Evolutionary conservation across 192 early-diverging fungal genomes (phyloP).

Genomic region (Blastocladiella britannica): DNA sequence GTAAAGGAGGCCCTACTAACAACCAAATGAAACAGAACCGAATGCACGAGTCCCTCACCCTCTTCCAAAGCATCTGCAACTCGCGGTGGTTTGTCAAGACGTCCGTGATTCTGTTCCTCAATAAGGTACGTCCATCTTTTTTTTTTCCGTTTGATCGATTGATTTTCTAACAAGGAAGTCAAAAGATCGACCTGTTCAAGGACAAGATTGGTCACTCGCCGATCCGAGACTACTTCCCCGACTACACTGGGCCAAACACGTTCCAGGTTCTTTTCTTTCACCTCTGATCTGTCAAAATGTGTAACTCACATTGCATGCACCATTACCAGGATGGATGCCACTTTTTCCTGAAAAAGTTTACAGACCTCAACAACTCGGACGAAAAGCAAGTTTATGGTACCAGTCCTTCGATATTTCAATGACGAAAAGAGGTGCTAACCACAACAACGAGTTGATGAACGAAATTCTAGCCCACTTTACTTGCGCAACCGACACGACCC

Average conservation of each 20-base stretch:
- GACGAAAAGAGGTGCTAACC: too few relatives aligned
- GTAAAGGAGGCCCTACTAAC: background rate
- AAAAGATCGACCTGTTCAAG: slow-evolving; percentile 84
- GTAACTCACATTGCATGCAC: too few relatives aligned
- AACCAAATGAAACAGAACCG: slow-evolving; percentile 34
- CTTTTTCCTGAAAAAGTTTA: slow-evolving; percentile 61
- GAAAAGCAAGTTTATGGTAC: slow-evolving; percentile 40
- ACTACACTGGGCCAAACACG: slow-evolving; percentile 35
- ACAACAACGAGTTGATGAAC: slow-evolving; percentile 46
- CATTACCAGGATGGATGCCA: slow-evolving; percentile 54
- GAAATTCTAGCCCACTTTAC: slow-evolving; percentile 77
- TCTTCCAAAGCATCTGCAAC: slow-evolving; percentile 97
- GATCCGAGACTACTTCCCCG: slow-evolving; percentile 72
- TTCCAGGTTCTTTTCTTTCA: too few relatives aligned
- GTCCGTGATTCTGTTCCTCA: slow-evolving; percentile 94
- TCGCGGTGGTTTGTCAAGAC: slow-evolving; percentile 91
- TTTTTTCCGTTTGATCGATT: too few relatives aligned
- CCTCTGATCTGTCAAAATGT: too few relatives aligned
- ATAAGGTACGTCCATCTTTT: too few relatives aligned
- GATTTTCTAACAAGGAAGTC: too few relatives aligned
- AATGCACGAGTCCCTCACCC: slow-evolving; percentile 84
- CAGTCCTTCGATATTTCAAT: too few relatives aligned
- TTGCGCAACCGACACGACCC: slow-evolving; percentile 65
- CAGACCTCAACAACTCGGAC: slow-evolving; percentile 54
- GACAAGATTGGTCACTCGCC: slow-evolving; percentile 70